Base-by-base conservation (phyloP, 2,329 filamentous ascomycete species). In the Helicocarpus griseus region DNA sequence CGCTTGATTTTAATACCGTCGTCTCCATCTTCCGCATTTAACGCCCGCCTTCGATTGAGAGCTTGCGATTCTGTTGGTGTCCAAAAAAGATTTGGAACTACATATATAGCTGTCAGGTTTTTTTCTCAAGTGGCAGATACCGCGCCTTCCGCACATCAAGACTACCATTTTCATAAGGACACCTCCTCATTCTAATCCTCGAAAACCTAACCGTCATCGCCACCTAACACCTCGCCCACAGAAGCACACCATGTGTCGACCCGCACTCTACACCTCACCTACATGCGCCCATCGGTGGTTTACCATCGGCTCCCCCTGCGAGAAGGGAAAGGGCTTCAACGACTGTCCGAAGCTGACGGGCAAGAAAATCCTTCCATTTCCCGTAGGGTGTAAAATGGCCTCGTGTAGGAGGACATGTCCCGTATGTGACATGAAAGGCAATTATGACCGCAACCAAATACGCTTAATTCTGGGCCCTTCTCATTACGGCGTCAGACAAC, bases 221-320 rank as follows among this genome's bases (percentile, higher is more conserved):
- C 48, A 26, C 26, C 49, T 45, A 17, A 22, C 29, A 40, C 36
- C 26, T 26, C 9, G 19, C 29, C 28, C 7, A 19, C 17, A 5
- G 19, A 17, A 19, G 19, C 13, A 44, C 40, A 54, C 49, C 8
- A 79, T 79, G 76, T 79, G 76, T 60, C 63, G 64, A 26, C 71
- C 70, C 29, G 66, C 67, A 14, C 65, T 69, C 47, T 75, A 70
- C 63, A 67, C 70, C 57, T 76, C 73, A 0, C 61, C 63, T 5
- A 67, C 64, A 47, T 79, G 77, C 60, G 60, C 61, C 6, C 75
- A 78, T 55, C 64, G 69, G 26, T 79, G 75, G 74, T 61, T 77
- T 50, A 69, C 67, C 22, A 71, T 79, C 56, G 63, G 63, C 22
- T 61, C 67, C 11, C 69, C 72, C 7, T 79, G 77, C 60, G 62